phyloP scores from a whole-genome alignment of 371 early-diverging fungal genomes.

The Mortierella sp. region DNA sequence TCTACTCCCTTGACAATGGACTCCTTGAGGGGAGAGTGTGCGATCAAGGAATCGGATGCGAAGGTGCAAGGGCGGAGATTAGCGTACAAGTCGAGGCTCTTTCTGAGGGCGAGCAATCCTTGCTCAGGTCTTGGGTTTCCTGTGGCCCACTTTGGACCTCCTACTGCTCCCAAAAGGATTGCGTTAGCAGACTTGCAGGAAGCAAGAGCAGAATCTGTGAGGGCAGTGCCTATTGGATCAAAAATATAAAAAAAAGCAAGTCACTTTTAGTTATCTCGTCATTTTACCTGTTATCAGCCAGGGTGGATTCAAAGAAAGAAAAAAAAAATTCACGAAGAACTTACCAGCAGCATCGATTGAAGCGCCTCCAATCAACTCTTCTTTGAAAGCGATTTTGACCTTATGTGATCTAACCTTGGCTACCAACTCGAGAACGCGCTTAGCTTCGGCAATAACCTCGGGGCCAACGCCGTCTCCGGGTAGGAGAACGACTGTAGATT shows the following conservation, averaged over 20 bases:
- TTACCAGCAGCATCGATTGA: conserved; percentile 93
- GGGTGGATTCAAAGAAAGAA: neutral
- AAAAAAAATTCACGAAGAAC: neutral
- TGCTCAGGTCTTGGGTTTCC: conserved; percentile 93
- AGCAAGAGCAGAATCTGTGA: conserved; percentile 82
- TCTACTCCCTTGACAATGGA: conserved; percentile 90
- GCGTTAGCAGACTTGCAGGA: conserved; percentile 89
- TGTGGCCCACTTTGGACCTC: conserved; percentile 95
- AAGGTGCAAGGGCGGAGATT: conserved; percentile 96
- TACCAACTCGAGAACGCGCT: conserved; percentile 87
- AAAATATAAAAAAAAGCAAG: conserved; percentile 1
- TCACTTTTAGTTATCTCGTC: conserved; percentile 37
- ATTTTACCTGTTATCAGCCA: neutral
- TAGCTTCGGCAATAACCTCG: conserved; percentile 92
- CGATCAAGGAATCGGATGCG: conserved; percentile 86
- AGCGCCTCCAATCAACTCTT: conserved; percentile 90
- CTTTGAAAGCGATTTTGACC: conserved; percentile 76
- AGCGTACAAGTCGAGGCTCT: conserved; percentile 92
- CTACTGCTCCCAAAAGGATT: conserved; percentile 96
- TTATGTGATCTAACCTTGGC: conserved; percentile 71
- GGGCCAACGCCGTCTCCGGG: conserved; percentile 98
- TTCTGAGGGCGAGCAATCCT: conserved; percentile 92
- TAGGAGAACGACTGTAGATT: conserved; percentile 78
- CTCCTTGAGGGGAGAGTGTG: conserved; percentile 90
- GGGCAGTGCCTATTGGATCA: conserved; percentile 76